Base-by-base conservation (phyloP, 2,329 filamentous ascomycete genomes). In the Penicillium sumatraense region DNA sequence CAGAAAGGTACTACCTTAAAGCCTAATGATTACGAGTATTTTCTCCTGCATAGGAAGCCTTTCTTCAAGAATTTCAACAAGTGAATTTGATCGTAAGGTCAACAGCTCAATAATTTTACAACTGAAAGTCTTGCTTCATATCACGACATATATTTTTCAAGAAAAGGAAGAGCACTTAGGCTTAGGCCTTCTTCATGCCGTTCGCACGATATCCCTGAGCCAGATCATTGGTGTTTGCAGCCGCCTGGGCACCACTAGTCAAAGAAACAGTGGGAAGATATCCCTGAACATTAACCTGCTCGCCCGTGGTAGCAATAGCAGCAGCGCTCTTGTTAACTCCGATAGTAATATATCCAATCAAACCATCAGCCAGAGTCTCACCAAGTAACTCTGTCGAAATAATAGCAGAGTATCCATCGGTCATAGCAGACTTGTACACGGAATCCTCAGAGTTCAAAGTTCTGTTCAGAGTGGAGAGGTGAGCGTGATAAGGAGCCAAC, bases 401-500 rank as follows among this genome's bases (percentile, higher is more conserved):
- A 2, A 52, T 47, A n/a, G 50, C 50, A 47, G 31, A 27, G 42
- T 52, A 46, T 38, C 50, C 50, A 40, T 52, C 50, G 4, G n/a
- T n/a, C 21, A 46, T 52, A 20, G 50, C 50, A 23, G 11, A 7
- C n/a, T 41, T 24, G 33, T 41, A 52, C 21, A 52, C 21, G 5
- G 50, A 52, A 26, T 47, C 50, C 16, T 47, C 50, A 10, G 31
- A 16, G 42, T 52, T 52, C 27, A 47, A 18, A 8, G 42, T 52
- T 13, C 50, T 36, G 33, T 52, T 47, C 33, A 52, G 14, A 23
- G 50, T 52, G 11, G 50, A 35, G 10, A 52, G 42, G n/a, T 53
- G 50, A 4, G 49, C 47, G 21, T 56, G 33, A 41, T 57, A 57
- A 11, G 54, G 54, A 31, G 51, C 51, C n/a, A 49, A 23, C 35